Evolutionary conservation across 129 eudicot genomes (phyloP), one percentile per base, ranked within the genome.

Genomic region (Artemisia annua): DNA sequence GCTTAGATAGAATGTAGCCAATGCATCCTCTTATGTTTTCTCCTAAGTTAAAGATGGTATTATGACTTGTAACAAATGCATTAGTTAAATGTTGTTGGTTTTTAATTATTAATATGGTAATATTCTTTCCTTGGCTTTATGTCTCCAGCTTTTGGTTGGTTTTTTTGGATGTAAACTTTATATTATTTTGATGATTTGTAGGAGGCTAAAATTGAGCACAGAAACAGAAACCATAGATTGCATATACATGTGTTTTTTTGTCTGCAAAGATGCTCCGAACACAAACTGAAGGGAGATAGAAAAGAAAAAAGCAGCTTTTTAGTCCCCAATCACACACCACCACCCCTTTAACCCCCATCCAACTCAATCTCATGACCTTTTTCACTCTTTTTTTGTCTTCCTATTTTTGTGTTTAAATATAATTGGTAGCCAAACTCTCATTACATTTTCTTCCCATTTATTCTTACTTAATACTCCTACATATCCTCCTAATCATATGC

Each of bases 221-320:
- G n/a, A n/a, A 58, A 71, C 46, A 44, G 13, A 73, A 50, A 73
- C 52, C 63, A 73, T 51, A 32, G 5, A 43, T 48, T 57, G 56
- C 32, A 39, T 71, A 13, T 57, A 9, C 32, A 24, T 24, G 5
- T 66, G 30, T 59, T 11, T 59, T 44, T 17, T 17, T 15, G 30
- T 73, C 77, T 73, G 77, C 68, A 73, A 73, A 73, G 77, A 73
- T 73, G 20, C 60, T 44, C 44, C 44, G 14, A 58, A 72, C 67
- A 73, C 30, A 14, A 71, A 58, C n/a, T 14, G 60, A 18, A 73
- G 63, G n/a, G 50, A n/a, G 13, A 57, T 18, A 71, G 28, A 16
- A 24, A n/a, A n/a, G n/a, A n/a, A n/a, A 24, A 61, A 61, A 35
- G 0, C 57, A 59, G 59, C 77, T 60, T 72, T 72, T 72, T 59